A percentile compares a stretch with the other conserved stretches of the same genome.
These are phyloP conservation scores for Penicillium riverlandense DNA, from an alignment of 495 filamentous ascomycete genomes.

Conservation along the genomic window DNA sequence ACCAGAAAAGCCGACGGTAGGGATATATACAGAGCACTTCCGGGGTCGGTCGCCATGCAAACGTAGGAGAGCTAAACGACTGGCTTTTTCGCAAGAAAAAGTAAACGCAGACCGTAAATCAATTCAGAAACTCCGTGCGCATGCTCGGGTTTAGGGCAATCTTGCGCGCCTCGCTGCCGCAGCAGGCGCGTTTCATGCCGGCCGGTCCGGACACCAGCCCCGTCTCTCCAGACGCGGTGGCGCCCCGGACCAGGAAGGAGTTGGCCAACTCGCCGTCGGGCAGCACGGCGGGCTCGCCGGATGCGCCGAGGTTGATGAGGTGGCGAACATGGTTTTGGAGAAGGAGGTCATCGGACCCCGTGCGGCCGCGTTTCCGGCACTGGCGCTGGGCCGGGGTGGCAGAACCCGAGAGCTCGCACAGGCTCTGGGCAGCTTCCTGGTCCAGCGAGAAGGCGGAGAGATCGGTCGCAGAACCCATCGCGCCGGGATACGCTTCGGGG, in stretches of 20 bases:
- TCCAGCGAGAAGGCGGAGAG: conserved; percentile 46
- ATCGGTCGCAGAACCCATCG: conserved; percentile 40
- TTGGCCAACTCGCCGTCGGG: conserved; percentile 33
- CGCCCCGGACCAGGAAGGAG: conserved; percentile 25
- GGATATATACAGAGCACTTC: conserved; percentile 12
- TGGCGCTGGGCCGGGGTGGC: conserved; percentile 25
- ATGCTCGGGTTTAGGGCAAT: conserved; percentile 31
- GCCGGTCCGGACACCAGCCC: conserved; percentile 30
- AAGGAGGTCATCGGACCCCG: conserved; percentile 56
- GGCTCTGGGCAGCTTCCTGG: conserved; percentile 56
- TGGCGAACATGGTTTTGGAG: conserved; percentile 72
- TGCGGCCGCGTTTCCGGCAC: conserved; percentile 61
- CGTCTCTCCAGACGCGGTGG: conserved; percentile 13
- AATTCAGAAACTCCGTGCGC: conserved; percentile 31
- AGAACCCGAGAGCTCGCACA: conserved; percentile 53
- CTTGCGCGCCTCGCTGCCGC: conserved; percentile 37
- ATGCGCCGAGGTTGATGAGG: conserved; percentile 27
- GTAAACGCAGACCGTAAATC: conserved; percentile 9
- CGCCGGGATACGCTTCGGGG: conserved; percentile 51
- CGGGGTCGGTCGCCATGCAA: conserved; percentile 5
- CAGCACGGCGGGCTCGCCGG: conserved; percentile 25
- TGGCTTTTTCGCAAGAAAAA: conserved; percentile 20
- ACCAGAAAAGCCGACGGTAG: too few relatives aligned
- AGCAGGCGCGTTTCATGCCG: conserved; percentile 43
- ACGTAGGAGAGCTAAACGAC: conserved; percentile 2